These are phyloP conservation scores for Beauveria australis DNA, from an alignment of 2,329 filamentous ascomycete species.

Conservation along the genomic window DNA sequence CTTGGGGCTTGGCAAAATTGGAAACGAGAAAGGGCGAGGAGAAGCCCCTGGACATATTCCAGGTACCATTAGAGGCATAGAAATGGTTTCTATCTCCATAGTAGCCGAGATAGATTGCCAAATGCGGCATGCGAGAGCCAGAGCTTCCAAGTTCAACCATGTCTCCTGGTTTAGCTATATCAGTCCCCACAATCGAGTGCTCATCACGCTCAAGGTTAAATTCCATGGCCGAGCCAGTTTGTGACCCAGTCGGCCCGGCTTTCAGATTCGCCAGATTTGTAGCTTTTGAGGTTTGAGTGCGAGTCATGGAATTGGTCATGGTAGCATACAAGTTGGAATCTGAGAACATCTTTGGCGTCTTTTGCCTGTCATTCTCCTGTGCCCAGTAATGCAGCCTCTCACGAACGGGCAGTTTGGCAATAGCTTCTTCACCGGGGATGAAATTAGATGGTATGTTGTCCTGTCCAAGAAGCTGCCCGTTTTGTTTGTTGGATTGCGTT, in stretches of 20 bases:
- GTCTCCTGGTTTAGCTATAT: conserved; percentile 11
- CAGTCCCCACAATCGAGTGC: conserved; percentile 5
- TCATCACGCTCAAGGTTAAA: conserved; percentile 2
- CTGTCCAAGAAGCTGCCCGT: neutral
- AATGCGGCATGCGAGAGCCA: conserved; percentile 35
- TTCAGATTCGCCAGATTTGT: neutral
- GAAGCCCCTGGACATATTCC: conserved; percentile 34
- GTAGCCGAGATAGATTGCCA: conserved; percentile 46
- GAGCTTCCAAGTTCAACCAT: conserved; percentile 25
- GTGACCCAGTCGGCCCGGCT: neutral
- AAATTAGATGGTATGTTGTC: neutral
- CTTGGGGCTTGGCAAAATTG: conserved; percentile 33
- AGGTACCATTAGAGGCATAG: conserved; percentile 44
- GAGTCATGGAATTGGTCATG: conserved; percentile 24
- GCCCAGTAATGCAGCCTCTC: conserved; percentile 35
- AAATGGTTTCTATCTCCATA: conserved; percentile 45
- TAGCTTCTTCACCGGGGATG: neutral
- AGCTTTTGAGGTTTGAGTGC: conserved; percentile 9
- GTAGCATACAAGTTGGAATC: conserved; percentile 4
- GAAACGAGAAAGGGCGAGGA: conserved; percentile 42
- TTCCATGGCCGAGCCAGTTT: conserved; percentile 3
- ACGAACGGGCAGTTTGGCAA: conserved; percentile 24
- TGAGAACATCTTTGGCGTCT: conserved; percentile 14
- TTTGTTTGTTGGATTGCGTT: neutral
- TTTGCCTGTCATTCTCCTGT: conserved; percentile 23